Conservation (phyloP, 441 rosid species). For the Aquilaria agallochum region DNA sequence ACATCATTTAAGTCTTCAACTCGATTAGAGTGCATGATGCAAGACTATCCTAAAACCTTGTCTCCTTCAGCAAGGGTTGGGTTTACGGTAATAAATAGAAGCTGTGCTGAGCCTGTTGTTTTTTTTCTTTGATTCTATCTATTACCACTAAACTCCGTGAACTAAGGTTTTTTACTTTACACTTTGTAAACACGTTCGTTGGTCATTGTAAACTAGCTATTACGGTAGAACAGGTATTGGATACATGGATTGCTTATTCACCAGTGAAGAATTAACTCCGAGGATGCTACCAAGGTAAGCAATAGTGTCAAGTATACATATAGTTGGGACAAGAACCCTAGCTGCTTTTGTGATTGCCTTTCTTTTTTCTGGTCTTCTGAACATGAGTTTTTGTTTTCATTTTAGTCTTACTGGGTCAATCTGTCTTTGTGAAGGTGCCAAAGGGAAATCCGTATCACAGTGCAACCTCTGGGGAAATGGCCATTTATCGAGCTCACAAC, state of each 20-base stretch:
- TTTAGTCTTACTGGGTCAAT: constrained; percentile 2
- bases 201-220: constrained; percentile 6
- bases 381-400: constrained; percentile 3
- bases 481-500: constrained; percentile 81
- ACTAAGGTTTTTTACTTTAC: background rate
- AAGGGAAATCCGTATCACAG: constrained; percentile 96
- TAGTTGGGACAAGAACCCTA: too few relatives aligned
- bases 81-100: background rate
- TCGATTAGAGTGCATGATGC: too few relatives aligned
- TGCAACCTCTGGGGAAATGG: constrained; percentile 98
- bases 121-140: background rate
- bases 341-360: too few relatives aligned
- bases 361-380: too few relatives aligned
- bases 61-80: too few relatives aligned
- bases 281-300: constrained; percentile 74
- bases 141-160: too few relatives aligned
- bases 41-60: too few relatives aligned
- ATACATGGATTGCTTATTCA: constrained; percentile 75
- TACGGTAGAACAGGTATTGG: constrained; percentile 56
- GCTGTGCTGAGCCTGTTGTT: background rate
- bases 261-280: constrained; percentile 83
- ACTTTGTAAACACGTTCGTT: background rate
- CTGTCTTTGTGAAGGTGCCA: constrained; percentile 54
- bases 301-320: too few relatives aligned
- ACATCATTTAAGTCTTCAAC: constrained; percentile 57